A percentile compares a stretch with the other conserved stretches of the same genome.
Evolutionary conservation across 164 flowering plant genomes (phyloP).

Genomic region (Stephania yunnanensis): DNA sequence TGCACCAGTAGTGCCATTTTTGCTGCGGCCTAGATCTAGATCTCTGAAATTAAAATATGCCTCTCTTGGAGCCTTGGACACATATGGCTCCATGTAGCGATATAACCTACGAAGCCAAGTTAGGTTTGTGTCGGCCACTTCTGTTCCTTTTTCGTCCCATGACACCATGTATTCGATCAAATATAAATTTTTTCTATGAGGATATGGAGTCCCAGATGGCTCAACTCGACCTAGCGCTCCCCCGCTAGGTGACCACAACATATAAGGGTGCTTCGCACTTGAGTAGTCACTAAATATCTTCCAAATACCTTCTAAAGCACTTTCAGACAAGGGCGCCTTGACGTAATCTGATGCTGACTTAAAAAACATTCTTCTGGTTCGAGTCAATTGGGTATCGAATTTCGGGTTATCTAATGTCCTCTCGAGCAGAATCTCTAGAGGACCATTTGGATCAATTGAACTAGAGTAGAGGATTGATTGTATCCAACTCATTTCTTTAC

Average conservation of each 20-base stretch:
- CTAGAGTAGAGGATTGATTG: conserved; percentile 1
- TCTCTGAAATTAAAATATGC: conserved; percentile 8
- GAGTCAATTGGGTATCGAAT: background rate
- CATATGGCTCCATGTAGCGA: conserved; percentile 19
- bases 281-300: conserved; percentile 2
- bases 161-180: background rate
- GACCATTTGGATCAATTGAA: background rate
- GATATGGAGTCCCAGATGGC: conserved; percentile 10
- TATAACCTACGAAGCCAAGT: conserved; percentile 23
- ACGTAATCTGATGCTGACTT: conserved; percentile 14
- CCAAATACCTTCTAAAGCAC: conserved; percentile 13
- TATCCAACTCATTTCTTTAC: conserved; percentile 10
- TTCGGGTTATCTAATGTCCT: background rate
- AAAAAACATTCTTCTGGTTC: background rate
- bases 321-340: conserved; percentile 6
- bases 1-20: conserved; percentile 9
- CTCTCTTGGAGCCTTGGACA: conserved; percentile 15
- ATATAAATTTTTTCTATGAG: conserved; percentile 13
- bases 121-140: conserved; percentile 6
- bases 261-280: background rate
- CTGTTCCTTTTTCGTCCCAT: conserved; percentile 12
- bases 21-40: conserved; percentile 2
- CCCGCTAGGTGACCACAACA: conserved; percentile 13
- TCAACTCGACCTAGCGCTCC: conserved; percentile 8
- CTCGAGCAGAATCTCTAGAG: background rate